phyloP scores from a whole-genome alignment of 805 yeast species.

The Candida xiaguanensis region DNA sequence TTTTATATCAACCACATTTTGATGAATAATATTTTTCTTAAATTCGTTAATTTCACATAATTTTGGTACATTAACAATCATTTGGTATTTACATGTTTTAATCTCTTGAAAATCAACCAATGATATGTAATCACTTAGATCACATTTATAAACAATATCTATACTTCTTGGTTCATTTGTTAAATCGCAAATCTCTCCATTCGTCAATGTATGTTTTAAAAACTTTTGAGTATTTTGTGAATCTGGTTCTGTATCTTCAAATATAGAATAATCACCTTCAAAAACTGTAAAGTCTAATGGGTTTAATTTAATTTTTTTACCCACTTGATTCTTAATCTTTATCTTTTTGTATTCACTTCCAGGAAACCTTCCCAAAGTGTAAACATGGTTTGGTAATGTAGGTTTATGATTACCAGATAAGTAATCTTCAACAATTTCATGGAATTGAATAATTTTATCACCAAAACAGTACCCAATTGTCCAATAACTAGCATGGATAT shows the following conservation, averaged over 20 bases:
- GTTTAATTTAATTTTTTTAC: slow-evolving; percentile 14
- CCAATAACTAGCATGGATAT: slow-evolving; percentile 47
- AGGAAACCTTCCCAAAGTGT: slow-evolving; percentile 34
- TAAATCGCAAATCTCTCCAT: slow-evolving; percentile 60
- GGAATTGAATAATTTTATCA: slow-evolving; percentile 48
- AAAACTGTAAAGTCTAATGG: slow-evolving; percentile 25
- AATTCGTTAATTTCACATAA: slow-evolving; percentile 44
- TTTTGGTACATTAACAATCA: slow-evolving; percentile 47
- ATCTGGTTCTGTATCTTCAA: slow-evolving; percentile 14
- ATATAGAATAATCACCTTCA: slow-evolving; percentile 23
- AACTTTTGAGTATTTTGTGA: slow-evolving; percentile 22
- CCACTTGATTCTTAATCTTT: slow-evolving; percentile 19
- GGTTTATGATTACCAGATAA: slow-evolving; percentile 28
- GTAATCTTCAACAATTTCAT: slow-evolving; percentile 24
- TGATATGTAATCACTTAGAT: slow-evolving; percentile 21
- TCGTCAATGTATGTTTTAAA: slow-evolving; percentile 32
- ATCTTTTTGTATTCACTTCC: slow-evolving; percentile 15
- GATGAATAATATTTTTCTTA: slow-evolving; percentile 20
- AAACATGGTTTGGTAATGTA: slow-evolving; percentile 28
- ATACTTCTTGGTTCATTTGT: slow-evolving; percentile 50
- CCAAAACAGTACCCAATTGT: slow-evolving; percentile 50
- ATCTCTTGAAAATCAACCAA: slow-evolving; percentile 47
- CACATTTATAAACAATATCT: slow-evolving; percentile 58
- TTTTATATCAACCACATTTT: slow-evolving; percentile 22
- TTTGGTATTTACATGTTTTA: slow-evolving; percentile 55